Evolutionary conservation across 345 rosid genomes (phyloP).

Genomic region (Luvunga scandens): DNA sequence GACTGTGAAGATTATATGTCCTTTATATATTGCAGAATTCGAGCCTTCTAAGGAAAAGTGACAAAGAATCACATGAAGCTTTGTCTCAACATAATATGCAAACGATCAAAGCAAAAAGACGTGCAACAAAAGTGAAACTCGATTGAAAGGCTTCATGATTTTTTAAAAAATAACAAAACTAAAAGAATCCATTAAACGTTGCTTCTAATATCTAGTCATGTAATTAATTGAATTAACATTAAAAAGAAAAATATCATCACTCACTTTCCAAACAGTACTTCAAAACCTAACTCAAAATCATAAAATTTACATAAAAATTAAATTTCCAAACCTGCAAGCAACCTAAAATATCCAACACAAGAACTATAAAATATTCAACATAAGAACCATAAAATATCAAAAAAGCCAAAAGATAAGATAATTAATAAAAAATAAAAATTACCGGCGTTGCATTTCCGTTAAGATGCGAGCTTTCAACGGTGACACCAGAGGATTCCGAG

Average conservation of each 20-base stretch:
- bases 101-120: neutral
- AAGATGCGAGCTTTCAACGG: slow-evolving; percentile 24
- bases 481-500: slow-evolving; percentile 42
- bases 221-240: neutral
- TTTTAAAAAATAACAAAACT: neutral
- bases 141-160: neutral
- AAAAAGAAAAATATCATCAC: neutral
- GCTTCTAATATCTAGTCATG: neutral
- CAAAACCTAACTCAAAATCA: neutral
- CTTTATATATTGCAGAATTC: neutral
- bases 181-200: neutral
- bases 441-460: slow-evolving; percentile 32
- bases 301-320: neutral
- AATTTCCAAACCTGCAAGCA: neutral
- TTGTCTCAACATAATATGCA: neutral
- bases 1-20: neutral
- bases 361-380: slow-evolving; percentile 7
- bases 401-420: neutral
- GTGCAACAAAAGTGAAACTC: neutral
- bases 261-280: neutral
- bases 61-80: neutral
- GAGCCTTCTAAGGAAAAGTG: neutral
- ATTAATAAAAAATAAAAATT: neutral
- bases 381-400: neutral
- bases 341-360: neutral